These are phyloP conservation scores for Tuber magnatum DNA, from an alignment of 495 filamentous ascomycete genomes.

Conservation along the genomic window DNA sequence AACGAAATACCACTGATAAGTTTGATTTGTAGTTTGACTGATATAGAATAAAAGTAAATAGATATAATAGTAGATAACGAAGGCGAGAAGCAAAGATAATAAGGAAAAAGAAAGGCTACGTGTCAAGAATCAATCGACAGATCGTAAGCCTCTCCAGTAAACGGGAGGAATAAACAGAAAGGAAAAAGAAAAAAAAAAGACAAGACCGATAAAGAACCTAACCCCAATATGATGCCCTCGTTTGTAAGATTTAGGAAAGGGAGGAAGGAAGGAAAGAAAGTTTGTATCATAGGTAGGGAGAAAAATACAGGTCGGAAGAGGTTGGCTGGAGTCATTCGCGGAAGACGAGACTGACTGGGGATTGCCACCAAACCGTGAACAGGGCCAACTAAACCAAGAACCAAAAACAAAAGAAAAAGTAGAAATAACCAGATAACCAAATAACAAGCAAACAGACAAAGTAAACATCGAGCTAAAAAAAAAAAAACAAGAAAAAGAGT, in stretches of 20 bases:
- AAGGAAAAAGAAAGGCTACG: not conserved
- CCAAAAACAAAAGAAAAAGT: not conserved
- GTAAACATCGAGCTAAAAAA: slow-evolving; percentile 16
- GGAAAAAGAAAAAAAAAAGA: not conserved
- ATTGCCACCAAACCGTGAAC: not conserved
- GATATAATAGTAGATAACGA: not conserved
- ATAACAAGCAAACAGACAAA: not conserved
- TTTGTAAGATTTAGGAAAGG: slow-evolving; percentile 4
- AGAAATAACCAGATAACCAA: not conserved
- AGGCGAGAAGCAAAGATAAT: not conserved
- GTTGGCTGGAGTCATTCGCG: not conserved
- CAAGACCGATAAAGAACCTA: slow-evolving; percentile 2
- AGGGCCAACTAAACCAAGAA: not conserved
- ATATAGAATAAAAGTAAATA: not conserved
- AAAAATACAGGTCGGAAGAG: not conserved
- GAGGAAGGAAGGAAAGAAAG: slow-evolving; percentile 4
- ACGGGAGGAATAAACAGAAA: not conserved
- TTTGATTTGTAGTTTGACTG: not conserved
- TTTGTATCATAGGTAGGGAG: not conserved
- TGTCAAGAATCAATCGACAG: not conserved
- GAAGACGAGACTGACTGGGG: not conserved
- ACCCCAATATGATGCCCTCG: not conserved
- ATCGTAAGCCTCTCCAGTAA: not conserved
- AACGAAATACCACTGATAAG: not conserved
- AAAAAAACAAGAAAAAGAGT: slow-evolving; percentile 19